Evolutionary conservation across 371 early-diverging fungal species (phyloP).

Genomic region (Apophysomyces trapeziformis): DNA sequence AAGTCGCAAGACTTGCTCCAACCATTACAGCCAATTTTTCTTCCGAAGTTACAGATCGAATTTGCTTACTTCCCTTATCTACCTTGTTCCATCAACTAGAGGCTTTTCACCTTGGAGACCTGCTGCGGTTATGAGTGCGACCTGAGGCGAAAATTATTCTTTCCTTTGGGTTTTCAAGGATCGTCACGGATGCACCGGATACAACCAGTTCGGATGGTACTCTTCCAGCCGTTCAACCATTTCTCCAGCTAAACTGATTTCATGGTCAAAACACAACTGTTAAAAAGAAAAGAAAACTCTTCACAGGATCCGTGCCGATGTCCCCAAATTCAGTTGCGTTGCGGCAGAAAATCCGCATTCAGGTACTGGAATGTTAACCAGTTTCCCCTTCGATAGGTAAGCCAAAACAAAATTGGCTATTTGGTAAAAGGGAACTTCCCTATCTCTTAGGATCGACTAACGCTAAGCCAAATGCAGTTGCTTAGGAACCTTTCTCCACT

Average conservation of each 20-base stretch:
- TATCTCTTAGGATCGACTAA: too few relatives aligned
- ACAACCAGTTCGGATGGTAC: conserved; percentile 39
- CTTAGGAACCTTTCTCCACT: too few relatives aligned
- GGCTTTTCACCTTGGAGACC: conserved; percentile 65
- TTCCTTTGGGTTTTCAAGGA: conserved; percentile 66
- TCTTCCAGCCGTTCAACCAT: conserved; percentile 52
- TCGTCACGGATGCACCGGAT: conserved; percentile 59
- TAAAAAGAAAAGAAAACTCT: conserved; percentile 69
- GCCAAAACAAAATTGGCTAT: too few relatives aligned
- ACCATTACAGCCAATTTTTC: conserved; percentile 28
- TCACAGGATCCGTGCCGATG: conserved; percentile 53
- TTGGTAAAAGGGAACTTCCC: too few relatives aligned
- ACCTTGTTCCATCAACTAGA: conserved; percentile 73
- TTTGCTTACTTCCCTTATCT: conserved; percentile 72
- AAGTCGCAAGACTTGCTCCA: background rate
- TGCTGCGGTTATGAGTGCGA: conserved; percentile 68
- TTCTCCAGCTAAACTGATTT: conserved; percentile 59
- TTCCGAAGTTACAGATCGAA: conserved; percentile 69
- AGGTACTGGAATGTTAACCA: conserved; percentile 67
- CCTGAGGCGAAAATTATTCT: conserved; percentile 56
- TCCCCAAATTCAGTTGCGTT: conserved; percentile 60
- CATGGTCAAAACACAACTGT: conserved; percentile 35
- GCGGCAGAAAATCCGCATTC: conserved; percentile 56
- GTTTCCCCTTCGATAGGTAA: conserved; percentile 66
- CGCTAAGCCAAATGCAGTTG: too few relatives aligned